phyloP scores from a whole-genome alignment of 495 filamentous ascomycete species.

The Rhizodiscina lignyota region DNA sequence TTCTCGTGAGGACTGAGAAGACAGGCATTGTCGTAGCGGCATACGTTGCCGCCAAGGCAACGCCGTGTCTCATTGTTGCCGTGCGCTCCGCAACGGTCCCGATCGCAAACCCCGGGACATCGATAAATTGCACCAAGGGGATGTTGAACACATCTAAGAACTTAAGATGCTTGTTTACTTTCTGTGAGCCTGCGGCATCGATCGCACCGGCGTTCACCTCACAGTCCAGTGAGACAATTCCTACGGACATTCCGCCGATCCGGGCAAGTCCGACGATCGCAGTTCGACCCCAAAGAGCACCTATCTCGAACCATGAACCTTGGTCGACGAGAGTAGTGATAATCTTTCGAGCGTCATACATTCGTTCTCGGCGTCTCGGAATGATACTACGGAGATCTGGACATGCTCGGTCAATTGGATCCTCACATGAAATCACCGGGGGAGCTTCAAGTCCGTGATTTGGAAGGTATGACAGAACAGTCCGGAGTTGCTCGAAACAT shows the following conservation, averaged over 20 bases:
- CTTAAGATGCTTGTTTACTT: conserved; percentile 39
- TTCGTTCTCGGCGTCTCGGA: conserved; percentile 37
- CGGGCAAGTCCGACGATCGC: conserved; percentile 41
- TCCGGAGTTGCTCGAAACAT: conserved; percentile 42
- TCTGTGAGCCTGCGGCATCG: conserved; percentile 41
- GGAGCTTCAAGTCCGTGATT: conserved; percentile 37
- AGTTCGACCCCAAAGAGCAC: conserved; percentile 41
- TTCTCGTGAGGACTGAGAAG: conserved; percentile 40
- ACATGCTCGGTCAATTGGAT: conserved; percentile 30
- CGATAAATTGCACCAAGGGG: conserved; percentile 44
- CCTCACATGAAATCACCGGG: conserved; percentile 27
- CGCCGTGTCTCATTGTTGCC: conserved; percentile 45
- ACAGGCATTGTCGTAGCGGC: conserved; percentile 41
- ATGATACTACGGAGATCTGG: conserved; percentile 36
- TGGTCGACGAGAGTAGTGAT: conserved; percentile 37
- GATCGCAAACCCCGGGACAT: conserved; percentile 44
- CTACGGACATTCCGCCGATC: conserved; percentile 36
- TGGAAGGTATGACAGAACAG: conserved; percentile 37
- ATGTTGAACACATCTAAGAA: conserved; percentile 49
- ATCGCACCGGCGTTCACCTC: conserved; percentile 44
- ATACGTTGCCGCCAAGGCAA: conserved; percentile 40
- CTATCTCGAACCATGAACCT: conserved; percentile 45
- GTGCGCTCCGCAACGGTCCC: conserved; percentile 43
- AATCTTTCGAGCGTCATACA: conserved; percentile 41
- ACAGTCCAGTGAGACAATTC: conserved; percentile 38